Evolutionary conservation across 495 filamentous ascomycete genomes (phyloP), one percentile per base, ranked within the genome.

Genomic region (Rostrohypoxylon terebratum): DNA sequence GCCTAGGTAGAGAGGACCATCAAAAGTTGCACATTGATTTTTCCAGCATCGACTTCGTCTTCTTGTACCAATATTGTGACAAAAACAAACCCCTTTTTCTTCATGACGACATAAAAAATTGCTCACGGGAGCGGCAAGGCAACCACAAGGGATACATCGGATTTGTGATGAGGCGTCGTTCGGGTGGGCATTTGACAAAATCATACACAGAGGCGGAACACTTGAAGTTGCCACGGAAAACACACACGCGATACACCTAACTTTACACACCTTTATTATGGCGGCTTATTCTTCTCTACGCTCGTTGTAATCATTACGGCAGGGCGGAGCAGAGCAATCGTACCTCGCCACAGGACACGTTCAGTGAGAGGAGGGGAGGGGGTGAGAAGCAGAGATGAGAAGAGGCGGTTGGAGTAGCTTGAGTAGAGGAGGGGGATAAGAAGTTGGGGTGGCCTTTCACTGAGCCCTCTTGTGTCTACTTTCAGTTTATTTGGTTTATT

Each of bases 241-340:
- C 68, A 72, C 28, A 28, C 28, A 73, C 64, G 40, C 51, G 44
- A 68, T 73, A 71, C 67, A 66, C 20, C 59, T 36, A 57, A 38
- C 50, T 61, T 74, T 73, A 23, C 48, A n/a, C 33, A 53, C 61
- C 72, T 72, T 77, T 72, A 68, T 71, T 48, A 73, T 67, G 67
- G 74, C 72, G 78, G 76, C 65, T 33, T 79, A 72, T 66, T 58
- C 59, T 83, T 86, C 78, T 82, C 78, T 86, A 85, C 86, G 72
- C 78, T 86, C 83, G 82, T 87, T 88, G 83, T 88, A 87, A 86
- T 85, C 73, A 54, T 57, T 79, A 75, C 74, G 78, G 77, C 79
- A 75, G 73, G 75, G 68, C 75, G 78, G 65, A 69, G 80, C 78
- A 76, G 78, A 57, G 71, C 72, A 71, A 69, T 74, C 77, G 80